Evolutionary conservation across 768 basidiomycete genomes (phyloP).

Genomic region (Tylopilus rubrobrunneus): DNA sequence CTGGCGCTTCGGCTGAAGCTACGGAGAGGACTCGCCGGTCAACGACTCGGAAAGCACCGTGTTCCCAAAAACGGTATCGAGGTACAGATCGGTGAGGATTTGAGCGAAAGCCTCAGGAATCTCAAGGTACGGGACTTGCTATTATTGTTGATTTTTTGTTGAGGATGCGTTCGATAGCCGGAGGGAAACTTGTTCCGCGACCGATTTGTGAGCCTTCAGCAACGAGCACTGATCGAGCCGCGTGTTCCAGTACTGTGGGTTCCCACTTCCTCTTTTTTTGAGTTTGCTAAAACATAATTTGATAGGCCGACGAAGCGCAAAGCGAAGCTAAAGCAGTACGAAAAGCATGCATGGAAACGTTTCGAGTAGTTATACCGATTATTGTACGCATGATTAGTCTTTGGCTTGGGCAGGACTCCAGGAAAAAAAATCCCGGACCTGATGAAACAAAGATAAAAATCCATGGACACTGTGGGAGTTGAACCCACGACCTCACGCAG

Average conservation of each 20-base stretch:
- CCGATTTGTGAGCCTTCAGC: constrained; percentile 82
- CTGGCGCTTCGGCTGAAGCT: too few relatives aligned
- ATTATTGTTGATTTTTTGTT: neutral
- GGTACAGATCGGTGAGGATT: constrained; percentile 88
- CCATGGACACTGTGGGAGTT: constrained; percentile 39
- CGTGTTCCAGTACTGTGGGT: constrained; percentile 68
- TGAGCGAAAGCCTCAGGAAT: constrained; percentile 77
- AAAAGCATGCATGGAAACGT: constrained; percentile 77
- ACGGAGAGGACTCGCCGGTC: constrained; percentile 65
- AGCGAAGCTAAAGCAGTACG: constrained; percentile 58
- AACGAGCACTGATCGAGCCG: constrained; percentile 83
- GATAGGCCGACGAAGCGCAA: constrained; percentile 31
- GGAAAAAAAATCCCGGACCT: too few relatives aligned
- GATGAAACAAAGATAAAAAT: neutral
- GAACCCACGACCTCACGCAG: constrained; percentile 59
- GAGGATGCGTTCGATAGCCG: constrained; percentile 45
- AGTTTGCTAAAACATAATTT: neutral
- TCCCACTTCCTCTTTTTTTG: constrained; percentile 21
- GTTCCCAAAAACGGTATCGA: constrained; percentile 67
- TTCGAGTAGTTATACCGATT: constrained; percentile 41
- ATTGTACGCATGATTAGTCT: neutral
- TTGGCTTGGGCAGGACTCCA: too few relatives aligned
- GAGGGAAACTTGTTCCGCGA: constrained; percentile 94
- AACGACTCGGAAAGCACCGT: constrained; percentile 74
- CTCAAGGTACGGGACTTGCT: constrained; percentile 60